These are phyloP conservation scores for Geranium rotundifolium DNA, from an alignment of 345 rosid genomes.

Conservation along the genomic window DNA sequence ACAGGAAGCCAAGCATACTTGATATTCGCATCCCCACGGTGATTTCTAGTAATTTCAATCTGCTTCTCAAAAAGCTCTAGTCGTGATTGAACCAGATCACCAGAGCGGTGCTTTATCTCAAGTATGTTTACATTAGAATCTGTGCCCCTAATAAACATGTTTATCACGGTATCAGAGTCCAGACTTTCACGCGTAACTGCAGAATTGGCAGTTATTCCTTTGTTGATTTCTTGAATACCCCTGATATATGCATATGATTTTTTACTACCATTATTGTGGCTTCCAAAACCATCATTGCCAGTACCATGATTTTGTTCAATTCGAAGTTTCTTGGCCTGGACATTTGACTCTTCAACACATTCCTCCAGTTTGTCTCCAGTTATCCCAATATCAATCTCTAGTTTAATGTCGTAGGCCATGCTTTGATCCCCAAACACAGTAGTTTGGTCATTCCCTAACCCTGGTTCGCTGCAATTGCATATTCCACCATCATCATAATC, in stretches of 20 bases:
- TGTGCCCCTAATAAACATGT: slow-evolving; percentile 21
- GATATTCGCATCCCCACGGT: slow-evolving; percentile 38
- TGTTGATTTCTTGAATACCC: not conserved
- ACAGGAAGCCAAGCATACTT: slow-evolving; percentile 32
- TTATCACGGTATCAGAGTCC: slow-evolving; percentile 13
- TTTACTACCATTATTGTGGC: not conserved
- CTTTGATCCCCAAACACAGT: slow-evolving; percentile 7
- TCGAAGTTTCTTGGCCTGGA: slow-evolving; percentile 30
- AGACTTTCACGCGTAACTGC: not conserved
- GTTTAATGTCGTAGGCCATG: slow-evolving; percentile 51
- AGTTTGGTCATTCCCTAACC: not conserved
- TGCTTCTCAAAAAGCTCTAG: slow-evolving; percentile 32
- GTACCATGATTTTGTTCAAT: slow-evolving; percentile 19
- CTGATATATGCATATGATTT: not conserved
- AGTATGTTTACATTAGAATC: slow-evolving; percentile 11
- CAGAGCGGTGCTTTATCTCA: slow-evolving; percentile 14
- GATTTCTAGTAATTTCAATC: slow-evolving; percentile 20
- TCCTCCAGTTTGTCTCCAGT: slow-evolving; percentile 47
- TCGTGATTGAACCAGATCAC: slow-evolving; percentile 14
- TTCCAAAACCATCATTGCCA: not conserved
- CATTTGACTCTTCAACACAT: slow-evolving; percentile 53
- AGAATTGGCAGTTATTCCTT: not conserved
- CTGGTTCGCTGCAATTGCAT: not conserved
- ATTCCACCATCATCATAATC: slow-evolving; percentile 12
- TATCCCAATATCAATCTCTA: slow-evolving; percentile 69